These are phyloP conservation scores for Vitellaria paradoxa DNA, from an alignment of 179 eudicot species.

Conservation along the genomic window DNA sequence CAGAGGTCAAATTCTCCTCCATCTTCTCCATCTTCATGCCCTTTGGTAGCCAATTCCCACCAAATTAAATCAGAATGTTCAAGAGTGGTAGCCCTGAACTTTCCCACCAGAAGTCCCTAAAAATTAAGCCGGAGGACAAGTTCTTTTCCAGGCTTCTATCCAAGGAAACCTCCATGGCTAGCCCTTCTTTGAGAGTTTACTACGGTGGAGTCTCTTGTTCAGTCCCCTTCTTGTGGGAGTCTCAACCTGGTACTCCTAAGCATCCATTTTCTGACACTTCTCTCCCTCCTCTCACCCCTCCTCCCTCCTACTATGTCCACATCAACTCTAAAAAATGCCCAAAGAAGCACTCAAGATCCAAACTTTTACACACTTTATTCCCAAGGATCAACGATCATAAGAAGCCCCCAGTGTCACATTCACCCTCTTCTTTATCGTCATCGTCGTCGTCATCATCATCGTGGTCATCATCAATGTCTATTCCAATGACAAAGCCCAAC, in stretches of 20 bases:
- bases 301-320: slow-evolving; percentile 49
- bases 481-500: not conserved
- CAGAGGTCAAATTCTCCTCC: not conserved
- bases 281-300: slow-evolving; percentile 66
- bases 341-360: slow-evolving; percentile 19
- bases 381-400: slow-evolving; percentile 15
- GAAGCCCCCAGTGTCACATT: slow-evolving; percentile 17
- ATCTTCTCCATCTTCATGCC: not conserved
- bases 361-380: slow-evolving; percentile 20
- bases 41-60: not conserved
- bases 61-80: slow-evolving; percentile 13
- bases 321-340: slow-evolving; percentile 7
- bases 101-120: slow-evolving; percentile 14
- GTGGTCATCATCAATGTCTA: slow-evolving; percentile 22
- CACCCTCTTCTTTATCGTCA: slow-evolving; percentile 13
- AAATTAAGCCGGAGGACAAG: slow-evolving; percentile 29
- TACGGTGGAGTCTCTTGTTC: slow-evolving; percentile 50
- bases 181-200: slow-evolving; percentile 60
- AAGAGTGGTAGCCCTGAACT: not conserved
- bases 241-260: slow-evolving; percentile 69
- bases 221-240: slow-evolving; percentile 56
- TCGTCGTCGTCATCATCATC: slow-evolving; percentile 21
- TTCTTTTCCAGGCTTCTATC: slow-evolving; percentile 26
- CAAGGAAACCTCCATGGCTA: slow-evolving; percentile 27
- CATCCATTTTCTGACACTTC: slow-evolving; percentile 33